Conservation (phyloP, 768 basidiomycete species). For the Hypsizygus marmoreus region DNA sequence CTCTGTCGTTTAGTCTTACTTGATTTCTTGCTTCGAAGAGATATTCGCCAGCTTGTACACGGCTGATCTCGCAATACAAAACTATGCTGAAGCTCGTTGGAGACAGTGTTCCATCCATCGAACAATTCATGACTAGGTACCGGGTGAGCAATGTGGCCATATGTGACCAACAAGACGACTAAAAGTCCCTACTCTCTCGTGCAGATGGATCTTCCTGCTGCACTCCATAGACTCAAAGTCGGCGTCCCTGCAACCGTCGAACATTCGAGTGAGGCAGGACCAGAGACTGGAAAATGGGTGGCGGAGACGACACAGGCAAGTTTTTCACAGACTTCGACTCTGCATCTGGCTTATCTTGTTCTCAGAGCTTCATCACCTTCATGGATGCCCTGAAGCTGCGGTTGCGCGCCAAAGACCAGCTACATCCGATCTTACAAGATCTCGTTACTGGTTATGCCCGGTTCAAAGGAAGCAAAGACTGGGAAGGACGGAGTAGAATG, state of each 20-base stretch:
- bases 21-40: constrained; percentile 48
- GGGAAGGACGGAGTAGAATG: constrained; percentile 95
- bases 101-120: constrained; percentile 82
- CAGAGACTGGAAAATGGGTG: constrained; percentile 95
- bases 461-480: constrained; percentile 93
- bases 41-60: constrained; percentile 95
- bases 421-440: constrained; percentile 93
- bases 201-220: constrained; percentile 93
- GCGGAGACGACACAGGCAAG: constrained; percentile 94
- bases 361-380: constrained; percentile 94
- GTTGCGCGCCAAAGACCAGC: constrained; percentile 93
- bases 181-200: not conserved
- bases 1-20: constrained; percentile 32
- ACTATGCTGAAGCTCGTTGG: constrained; percentile 94
- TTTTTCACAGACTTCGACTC: not conserved
- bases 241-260: constrained; percentile 97
- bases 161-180: not conserved
- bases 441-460: constrained; percentile 93
- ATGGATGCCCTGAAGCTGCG: constrained; percentile 96
- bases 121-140: constrained; percentile 90
- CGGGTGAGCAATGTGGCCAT: constrained; percentile 49
- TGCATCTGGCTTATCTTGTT: not conserved
- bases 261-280: constrained; percentile 89
- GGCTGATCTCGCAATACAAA: constrained; percentile 95
- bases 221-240: constrained; percentile 84